phyloP scores from a whole-genome alignment of 129 eudicot genomes.

The Sambucus nigra region DNA sequence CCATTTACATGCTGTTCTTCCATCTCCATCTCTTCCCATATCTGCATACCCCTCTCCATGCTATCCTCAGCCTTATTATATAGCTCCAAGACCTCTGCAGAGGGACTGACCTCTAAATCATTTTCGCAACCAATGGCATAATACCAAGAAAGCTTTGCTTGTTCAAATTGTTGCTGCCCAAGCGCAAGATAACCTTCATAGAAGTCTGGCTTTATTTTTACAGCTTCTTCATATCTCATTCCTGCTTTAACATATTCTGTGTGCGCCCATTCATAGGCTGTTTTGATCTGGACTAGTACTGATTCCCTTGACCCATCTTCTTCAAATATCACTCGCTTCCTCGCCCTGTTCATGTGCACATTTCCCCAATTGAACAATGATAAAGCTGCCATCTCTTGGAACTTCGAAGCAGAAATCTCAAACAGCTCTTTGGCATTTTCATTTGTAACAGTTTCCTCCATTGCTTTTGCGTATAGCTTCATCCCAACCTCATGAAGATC shows the following conservation, averaged over 20 bases:
- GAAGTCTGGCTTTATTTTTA: constrained; percentile 59
- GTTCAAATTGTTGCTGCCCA: constrained; percentile 84
- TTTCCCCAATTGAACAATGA: constrained; percentile 92
- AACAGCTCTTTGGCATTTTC: constrained; percentile 73
- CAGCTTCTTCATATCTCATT: constrained; percentile 65
- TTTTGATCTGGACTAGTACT: constrained; percentile 29
- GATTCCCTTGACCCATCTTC: constrained; percentile 46
- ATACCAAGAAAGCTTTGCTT: constrained; percentile 85
- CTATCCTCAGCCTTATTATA: constrained; percentile 81
- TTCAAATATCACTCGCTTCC: constrained; percentile 42
- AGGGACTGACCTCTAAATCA: constrained; percentile 67
- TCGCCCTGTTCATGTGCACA: constrained; percentile 82
- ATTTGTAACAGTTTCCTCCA: constrained; percentile 80
- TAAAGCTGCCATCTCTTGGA: constrained; percentile 84
- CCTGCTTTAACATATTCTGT: constrained; percentile 60
- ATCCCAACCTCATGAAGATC: constrained; percentile 83
- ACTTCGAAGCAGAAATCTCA: constrained; percentile 49
- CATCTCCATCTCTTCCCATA: constrained; percentile 57
- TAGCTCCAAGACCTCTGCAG: constrained; percentile 36
- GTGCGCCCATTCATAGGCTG: constrained; percentile 70
- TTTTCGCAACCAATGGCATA: constrained; percentile 47
- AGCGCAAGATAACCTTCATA: constrained; percentile 73
- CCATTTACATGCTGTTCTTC: constrained; percentile 18
- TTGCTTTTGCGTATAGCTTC: constrained; percentile 77
- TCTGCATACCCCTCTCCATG: constrained; percentile 76